A percentile compares a stretch with the other conserved stretches of the same genome.
Conservation (phyloP, 108 stramenopile genomes). For the Pseudonitzschia multiseries region DNA sequence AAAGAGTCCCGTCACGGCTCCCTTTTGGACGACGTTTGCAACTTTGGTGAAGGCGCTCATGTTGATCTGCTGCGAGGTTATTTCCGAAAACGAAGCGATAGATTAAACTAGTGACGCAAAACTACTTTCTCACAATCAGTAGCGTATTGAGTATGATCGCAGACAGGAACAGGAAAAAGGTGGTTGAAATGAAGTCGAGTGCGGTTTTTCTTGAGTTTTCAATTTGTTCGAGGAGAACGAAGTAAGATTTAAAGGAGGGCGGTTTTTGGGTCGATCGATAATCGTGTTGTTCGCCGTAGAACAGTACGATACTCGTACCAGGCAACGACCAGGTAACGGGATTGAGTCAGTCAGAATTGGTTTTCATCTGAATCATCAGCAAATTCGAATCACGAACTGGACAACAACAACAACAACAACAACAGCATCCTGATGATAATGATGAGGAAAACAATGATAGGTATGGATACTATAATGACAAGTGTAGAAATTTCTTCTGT, state of each 20-base stretch:
- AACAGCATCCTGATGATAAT: too few relatives aligned
- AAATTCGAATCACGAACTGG: not conserved
- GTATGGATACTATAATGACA: too few relatives aligned
- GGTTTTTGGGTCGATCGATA: too few relatives aligned
- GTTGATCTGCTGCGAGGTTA: not conserved
- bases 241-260: not conserved
- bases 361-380: not conserved
- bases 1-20: conserved; percentile 57
- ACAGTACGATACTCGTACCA: too few relatives aligned
- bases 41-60: conserved; percentile 52
- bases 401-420: not conserved
- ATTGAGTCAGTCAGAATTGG: not conserved
- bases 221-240: not conserved
- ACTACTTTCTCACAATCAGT: too few relatives aligned
- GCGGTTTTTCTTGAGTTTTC: not conserved
- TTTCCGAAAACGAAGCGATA: not conserved
- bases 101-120: too few relatives aligned
- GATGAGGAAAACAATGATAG: too few relatives aligned
- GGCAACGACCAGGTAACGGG: not conserved
- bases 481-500: too few relatives aligned
- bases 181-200: not conserved
- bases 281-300: too few relatives aligned
- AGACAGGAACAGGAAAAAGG: not conserved
- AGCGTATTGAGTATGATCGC: too few relatives aligned
- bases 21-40: conserved; percentile 75